These are phyloP conservation scores for Eimeria praecox DNA, from an alignment of 169 alveolate species.

Conservation along the genomic window DNA sequence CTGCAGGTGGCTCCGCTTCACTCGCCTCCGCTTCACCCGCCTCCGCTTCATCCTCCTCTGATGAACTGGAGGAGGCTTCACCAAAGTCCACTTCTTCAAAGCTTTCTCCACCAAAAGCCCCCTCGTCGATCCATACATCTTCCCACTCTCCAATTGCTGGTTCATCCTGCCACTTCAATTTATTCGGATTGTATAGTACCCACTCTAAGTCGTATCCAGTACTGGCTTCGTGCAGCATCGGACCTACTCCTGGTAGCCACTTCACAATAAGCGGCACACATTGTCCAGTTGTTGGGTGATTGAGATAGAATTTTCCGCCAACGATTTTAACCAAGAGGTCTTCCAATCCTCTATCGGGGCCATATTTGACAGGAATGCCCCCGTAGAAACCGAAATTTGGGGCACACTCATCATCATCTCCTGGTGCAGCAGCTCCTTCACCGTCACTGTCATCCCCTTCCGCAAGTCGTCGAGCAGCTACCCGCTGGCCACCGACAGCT, in stretches of 20 bases:
- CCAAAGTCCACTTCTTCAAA: background rate
- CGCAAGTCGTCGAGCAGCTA: conserved; percentile 8
- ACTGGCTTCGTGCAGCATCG: conserved; percentile 1
- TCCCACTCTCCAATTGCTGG: background rate
- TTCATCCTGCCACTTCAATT: background rate
- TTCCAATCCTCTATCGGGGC: background rate
- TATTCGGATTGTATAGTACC: background rate
- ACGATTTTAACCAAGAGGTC: background rate
- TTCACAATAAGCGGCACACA: background rate
- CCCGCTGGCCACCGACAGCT: background rate
- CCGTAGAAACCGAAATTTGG: background rate
- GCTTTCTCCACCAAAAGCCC: no score
- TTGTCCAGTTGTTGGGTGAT: background rate
- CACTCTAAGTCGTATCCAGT: background rate
- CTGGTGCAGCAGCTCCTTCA: no score
- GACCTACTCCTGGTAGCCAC: background rate
- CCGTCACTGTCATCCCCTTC: no score
- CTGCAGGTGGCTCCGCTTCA: background rate
- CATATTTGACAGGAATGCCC: background rate
- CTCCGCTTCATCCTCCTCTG: no score
- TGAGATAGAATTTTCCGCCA: background rate
- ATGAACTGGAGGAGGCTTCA: no score
- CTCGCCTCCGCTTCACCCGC: background rate
- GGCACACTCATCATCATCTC: no score
- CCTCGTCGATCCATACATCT: background rate